These are phyloP conservation scores for Fomitopsis schrenkii DNA, from an alignment of 1,284 basidiomycete species.

Conservation along the genomic window DNA sequence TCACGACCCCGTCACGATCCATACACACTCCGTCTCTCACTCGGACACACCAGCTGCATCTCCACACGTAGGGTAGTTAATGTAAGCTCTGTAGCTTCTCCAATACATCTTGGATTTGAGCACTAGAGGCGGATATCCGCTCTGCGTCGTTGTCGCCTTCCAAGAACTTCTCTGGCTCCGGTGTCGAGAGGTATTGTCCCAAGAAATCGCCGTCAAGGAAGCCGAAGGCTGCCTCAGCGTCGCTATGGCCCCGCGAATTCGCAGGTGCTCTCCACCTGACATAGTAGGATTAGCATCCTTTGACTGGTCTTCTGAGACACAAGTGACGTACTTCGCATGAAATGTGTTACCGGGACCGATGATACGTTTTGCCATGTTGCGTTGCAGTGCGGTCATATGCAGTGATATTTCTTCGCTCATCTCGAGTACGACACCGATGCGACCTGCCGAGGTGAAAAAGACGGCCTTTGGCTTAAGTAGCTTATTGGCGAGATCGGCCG, in stretches of 20 bases:
- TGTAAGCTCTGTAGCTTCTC: constrained; percentile 64
- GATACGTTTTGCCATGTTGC: constrained; percentile 65
- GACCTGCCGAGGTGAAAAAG: constrained; percentile 79
- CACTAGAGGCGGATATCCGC: constrained; percentile 39
- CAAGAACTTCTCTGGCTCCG: constrained; percentile 39
- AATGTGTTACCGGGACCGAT: constrained; percentile 55
- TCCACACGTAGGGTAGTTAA: constrained; percentile 24
- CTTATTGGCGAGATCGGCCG: constrained; percentile 13
- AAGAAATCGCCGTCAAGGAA: constrained; percentile 91
- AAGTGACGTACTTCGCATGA: constrained; percentile 57
- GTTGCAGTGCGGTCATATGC: constrained; percentile 72
- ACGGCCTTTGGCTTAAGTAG: constrained; percentile 56
- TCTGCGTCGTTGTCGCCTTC: constrained; percentile 54
- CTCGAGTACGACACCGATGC: constrained; percentile 77
- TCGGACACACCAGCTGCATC: background rate
- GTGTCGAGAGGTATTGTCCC: constrained; percentile 56
- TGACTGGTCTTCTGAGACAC: background rate
- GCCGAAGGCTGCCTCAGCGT: constrained; percentile 59
- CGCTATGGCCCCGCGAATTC: constrained; percentile 47
- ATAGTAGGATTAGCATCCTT: background rate
- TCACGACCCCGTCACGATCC: background rate
- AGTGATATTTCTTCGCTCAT: constrained; percentile 53
- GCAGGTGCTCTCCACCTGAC: constrained; percentile 67
- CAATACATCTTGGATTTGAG: constrained; percentile 46
- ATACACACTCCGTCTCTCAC: background rate